Evolutionary conservation across 192 early-diverging fungal genomes (phyloP), one percentile per base, ranked within the genome.

Genomic region (Spizellomyces sp.): DNA sequence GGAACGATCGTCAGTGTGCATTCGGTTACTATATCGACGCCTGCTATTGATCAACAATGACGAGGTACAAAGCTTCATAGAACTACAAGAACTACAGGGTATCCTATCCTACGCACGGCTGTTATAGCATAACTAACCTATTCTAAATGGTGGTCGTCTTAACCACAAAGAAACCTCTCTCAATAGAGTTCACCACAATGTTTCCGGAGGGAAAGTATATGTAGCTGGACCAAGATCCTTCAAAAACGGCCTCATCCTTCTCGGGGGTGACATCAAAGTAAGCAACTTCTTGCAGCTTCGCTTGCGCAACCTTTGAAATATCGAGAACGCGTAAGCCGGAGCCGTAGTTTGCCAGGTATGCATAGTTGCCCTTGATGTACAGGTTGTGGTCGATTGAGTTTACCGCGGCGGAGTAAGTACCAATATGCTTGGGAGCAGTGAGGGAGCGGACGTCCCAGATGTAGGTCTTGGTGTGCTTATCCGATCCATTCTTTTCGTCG

Each of bases 361-460:
- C 17, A 14, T 41, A 61, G 59, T 61, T 61, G 59, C 59, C 59
- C 59, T 61, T 61, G 42, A 61, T 41, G 59, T 61, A 61, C 59
- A 61, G 9, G 59, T 61, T 61, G 59, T 61, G 59, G 42, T 61
- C 59, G 36, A 61, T 61, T 17, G 59, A 61, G 14, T 4, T 15
- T 17, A 61, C 59, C 14, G 59, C 5, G 42, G 22, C 42, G 22
- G 5, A 6, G 59, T 61, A 61, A 5, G 59, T 41, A 42, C 42
- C 59, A 42, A 61, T 61, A 41, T 61, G 42, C 17, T 27, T 41
- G 59, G 59, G 59, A 4, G 15, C 36, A 15, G 15, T 61, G 14
- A 61, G 36, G n/a, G 17, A 17, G 42, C 59, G 59, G 59, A 42
- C 59, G 36, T 61, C 59, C 59, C 59, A 61, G 42, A 61, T 61